Evolutionary conservation across 257 asterid genomes (phyloP), one percentile per base, ranked within the genome.

Genomic region (Ilex asprella): DNA sequence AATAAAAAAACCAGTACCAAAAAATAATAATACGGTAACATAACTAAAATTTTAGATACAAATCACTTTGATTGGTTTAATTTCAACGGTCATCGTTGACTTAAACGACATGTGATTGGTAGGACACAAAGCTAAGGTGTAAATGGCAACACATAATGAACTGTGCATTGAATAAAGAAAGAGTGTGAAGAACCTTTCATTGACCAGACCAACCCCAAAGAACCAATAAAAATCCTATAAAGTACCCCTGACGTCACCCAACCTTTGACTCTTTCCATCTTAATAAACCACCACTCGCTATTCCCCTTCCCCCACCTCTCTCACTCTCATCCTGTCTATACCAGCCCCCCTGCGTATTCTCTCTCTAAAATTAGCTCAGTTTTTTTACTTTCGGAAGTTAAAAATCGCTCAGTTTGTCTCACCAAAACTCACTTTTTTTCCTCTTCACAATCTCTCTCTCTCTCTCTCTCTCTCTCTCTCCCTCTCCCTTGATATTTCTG

Each of bases 241-340:
- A 46, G 65, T 58, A 77, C 55, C 62, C 63, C 49, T 53, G 67
- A 78, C 86, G 72, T 82, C 84, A 79, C 73, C 53, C 12, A 59
- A 35, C 72, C 77, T 76, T 82, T 79, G 86, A 79, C 88, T 69
- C 71, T 64, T 51, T 66, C 55, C 39, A 55, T 56, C 73, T 58
- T 64, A 55, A 59, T 65, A 66, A 55, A 41, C 65, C 64, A 55
- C 67, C 56, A 35, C 55, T 65, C n/a, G 60, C 64, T 53, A 44
- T 31, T 65, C 60, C 72, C 60, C 65, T n/a, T 2, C 67, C 55
- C 67, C 70, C 70, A 11, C 16, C 54, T 16, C 56, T 10, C 1
- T 35, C 60, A 27, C 44, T 59, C 54, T 11, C 65, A 0, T 21
- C 27, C 27, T 0, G 27, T 21, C 27, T 21, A 21, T 21, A 21